Percentiles rank a stretch among this genome's conserved stretches.
phyloP scores from a whole-genome alignment of 2,329 filamentous ascomycete genomes.

The Colletotrichum camelliae region DNA sequence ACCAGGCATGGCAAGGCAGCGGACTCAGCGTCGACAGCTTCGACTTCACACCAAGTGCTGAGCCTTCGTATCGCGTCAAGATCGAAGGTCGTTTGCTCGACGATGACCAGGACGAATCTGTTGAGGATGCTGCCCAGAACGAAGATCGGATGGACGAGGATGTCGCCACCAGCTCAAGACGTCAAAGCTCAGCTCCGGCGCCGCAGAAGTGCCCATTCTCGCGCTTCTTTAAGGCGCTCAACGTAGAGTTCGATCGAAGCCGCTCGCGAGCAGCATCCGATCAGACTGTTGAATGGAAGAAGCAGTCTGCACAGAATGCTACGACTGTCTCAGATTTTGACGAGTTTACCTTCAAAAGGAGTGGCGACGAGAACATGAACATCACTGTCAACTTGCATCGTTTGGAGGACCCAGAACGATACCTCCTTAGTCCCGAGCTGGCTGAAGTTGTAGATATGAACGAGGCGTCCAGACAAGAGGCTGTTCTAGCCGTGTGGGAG shows the following conservation, averaged over 20 bases:
- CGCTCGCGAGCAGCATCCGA: conserved; percentile 60
- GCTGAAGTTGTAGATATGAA: conserved; percentile 85
- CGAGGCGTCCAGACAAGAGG: conserved; percentile 86
- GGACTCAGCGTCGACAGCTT: conserved; percentile 75
- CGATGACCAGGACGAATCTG: conserved; percentile 58
- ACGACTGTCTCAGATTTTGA: conserved; percentile 79
- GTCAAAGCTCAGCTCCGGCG: conserved; percentile 39
- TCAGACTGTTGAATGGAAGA: conserved; percentile 83
- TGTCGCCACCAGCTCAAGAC: conserved; percentile 30
- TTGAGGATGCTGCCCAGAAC: conserved; percentile 33
- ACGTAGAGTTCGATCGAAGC: conserved; percentile 73
- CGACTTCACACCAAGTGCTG: conserved; percentile 78
- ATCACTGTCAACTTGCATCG: conserved; percentile 85
- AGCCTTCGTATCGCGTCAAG: conserved; percentile 86
- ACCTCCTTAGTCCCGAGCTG: conserved; percentile 77
- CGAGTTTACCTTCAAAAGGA: conserved; percentile 88
- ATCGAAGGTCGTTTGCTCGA: conserved; percentile 88
- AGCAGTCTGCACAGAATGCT: conserved; percentile 65
- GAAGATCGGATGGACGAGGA: conserved; percentile 48
- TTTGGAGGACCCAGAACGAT: conserved; percentile 87
- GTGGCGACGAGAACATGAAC: conserved; percentile 90
- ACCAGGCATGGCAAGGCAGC: conserved; percentile 88
- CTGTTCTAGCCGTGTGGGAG: conserved; percentile 93
- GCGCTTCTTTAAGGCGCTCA: conserved; percentile 83
- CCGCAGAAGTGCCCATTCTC: conserved; percentile 65